These are phyloP conservation scores for Metarhizium sp. DNA, from an alignment of 2,329 filamentous ascomycete genomes.

Conservation along the genomic window DNA sequence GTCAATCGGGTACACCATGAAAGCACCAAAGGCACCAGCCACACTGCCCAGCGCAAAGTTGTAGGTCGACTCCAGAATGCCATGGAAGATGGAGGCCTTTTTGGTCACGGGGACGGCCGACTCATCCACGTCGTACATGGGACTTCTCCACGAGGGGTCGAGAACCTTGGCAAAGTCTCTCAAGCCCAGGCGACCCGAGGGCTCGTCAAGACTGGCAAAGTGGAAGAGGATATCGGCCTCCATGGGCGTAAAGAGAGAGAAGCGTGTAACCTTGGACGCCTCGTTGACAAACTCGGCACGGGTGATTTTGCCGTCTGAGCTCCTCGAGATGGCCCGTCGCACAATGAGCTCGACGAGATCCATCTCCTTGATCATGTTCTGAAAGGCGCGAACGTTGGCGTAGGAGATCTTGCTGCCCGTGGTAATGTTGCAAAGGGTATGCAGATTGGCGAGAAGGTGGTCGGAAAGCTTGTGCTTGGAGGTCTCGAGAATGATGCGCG, in stretches of 20 bases:
- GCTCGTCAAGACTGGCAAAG: constrained; percentile 87
- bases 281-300: constrained; percentile 91
- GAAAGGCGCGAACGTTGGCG: constrained; percentile 93
- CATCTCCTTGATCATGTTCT: constrained; percentile 97
- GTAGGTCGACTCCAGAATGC: constrained; percentile 62
- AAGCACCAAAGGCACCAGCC: constrained; percentile 93
- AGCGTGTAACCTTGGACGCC: constrained; percentile 81
- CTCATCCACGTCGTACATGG: constrained; percentile 41
- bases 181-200: constrained; percentile 73
- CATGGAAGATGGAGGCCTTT: constrained; percentile 40
- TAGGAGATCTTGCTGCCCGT: constrained; percentile 91
- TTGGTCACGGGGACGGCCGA: constrained; percentile 21
- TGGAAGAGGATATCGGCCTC: constrained; percentile 98
- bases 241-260: constrained; percentile 96
- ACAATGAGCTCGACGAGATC: constrained; percentile 93
- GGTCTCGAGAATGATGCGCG: constrained; percentile 91
- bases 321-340: constrained; percentile 75
- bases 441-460: constrained; percentile 82
- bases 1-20: constrained; percentile 99
- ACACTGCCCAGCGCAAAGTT: constrained; percentile 85
- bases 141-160: constrained; percentile 80
- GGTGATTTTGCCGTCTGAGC: constrained; percentile 84
- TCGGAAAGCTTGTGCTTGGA: constrained; percentile 94
- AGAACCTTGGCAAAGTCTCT: constrained; percentile 89
- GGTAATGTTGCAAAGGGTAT: constrained; percentile 91